phyloP scores from a whole-genome alignment of 2,329 filamentous ascomycete species.

The Botrytis squamosa region DNA sequence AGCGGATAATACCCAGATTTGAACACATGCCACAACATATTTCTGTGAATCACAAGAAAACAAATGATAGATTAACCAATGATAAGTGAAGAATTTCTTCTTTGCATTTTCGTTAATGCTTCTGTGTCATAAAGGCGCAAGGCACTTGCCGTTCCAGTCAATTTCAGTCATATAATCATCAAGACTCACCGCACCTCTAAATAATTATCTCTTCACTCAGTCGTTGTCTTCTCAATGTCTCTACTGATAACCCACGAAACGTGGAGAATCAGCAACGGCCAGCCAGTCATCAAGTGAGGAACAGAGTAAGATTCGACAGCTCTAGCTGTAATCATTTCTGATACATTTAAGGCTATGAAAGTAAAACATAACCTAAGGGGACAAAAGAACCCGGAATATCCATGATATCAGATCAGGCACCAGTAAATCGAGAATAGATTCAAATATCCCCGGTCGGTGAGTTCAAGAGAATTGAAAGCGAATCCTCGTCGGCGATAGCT shows the following conservation, averaged over 20 bases:
- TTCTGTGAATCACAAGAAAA: background rate
- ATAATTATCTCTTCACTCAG: background rate
- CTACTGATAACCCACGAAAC: background rate
- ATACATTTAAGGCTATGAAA: background rate
- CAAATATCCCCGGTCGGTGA: too few relatives aligned
- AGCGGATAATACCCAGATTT: slow-evolving; percentile 3
- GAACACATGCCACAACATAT: background rate
- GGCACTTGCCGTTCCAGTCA: slow-evolving; percentile 14
- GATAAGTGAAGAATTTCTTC: background rate
- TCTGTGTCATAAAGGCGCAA: background rate
- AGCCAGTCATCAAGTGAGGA: background rate
- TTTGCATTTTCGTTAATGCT: slow-evolving; percentile 2
- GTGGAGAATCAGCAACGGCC: background rate
- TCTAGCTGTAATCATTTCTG: background rate
- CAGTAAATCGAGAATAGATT: background rate
- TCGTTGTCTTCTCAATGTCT: background rate
- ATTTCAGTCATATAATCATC: background rate
- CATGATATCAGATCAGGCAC: slow-evolving; percentile 18
- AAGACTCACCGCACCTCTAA: slow-evolving; percentile 8
- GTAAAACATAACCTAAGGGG: background rate
- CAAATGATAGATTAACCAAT: background rate
- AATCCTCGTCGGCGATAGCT: background rate
- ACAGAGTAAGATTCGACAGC: background rate
- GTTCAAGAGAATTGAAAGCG: background rate
- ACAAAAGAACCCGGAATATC: background rate